Conservation (phyloP, 2,329 filamentous ascomycete species). For the Coleophoma crateriformis region DNA sequence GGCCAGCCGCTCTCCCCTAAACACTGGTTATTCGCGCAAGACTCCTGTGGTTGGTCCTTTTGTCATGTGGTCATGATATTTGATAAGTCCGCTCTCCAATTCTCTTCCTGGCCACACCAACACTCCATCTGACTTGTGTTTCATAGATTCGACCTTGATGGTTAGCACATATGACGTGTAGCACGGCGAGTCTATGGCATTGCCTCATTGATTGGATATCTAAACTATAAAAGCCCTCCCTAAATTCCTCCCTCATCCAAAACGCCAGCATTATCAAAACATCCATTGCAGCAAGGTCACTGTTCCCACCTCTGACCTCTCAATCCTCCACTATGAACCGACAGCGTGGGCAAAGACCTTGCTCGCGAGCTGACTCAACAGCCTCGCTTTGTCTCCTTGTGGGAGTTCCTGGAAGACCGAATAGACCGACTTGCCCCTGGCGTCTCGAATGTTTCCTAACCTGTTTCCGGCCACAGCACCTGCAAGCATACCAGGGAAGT, state of each 20-base stretch:
- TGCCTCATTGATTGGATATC: not conserved
- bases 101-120: too few species aligned
- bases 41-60: too few species aligned
- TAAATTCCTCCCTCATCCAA: not conserved
- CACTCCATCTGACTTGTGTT: too few species aligned
- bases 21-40: too few species aligned
- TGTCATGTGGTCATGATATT: too few species aligned
- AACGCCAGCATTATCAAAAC: not conserved
- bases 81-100: too few species aligned
- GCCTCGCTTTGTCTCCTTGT: conserved; percentile 70
- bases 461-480: conserved; percentile 90
- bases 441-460: conserved; percentile 83
- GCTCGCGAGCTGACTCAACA: conserved; percentile 78
- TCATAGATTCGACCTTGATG: too few species aligned
- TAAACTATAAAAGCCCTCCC: not conserved
- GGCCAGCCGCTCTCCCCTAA: too few species aligned
- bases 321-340: conserved; percentile 27
- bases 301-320: not conserved
- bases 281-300: not conserved
- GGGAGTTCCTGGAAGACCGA: conserved; percentile 81
- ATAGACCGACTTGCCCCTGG: conserved; percentile 92
- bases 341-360: conserved; percentile 82
- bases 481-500: conserved; percentile 82
- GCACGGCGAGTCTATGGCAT: not conserved
- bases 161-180: too few species aligned